A percentile compares a stretch with the other conserved stretches of the same genome.
phyloP scores from a whole-genome alignment of 768 basidiomycete species.

The Panaeolus papilionaceus region DNA sequence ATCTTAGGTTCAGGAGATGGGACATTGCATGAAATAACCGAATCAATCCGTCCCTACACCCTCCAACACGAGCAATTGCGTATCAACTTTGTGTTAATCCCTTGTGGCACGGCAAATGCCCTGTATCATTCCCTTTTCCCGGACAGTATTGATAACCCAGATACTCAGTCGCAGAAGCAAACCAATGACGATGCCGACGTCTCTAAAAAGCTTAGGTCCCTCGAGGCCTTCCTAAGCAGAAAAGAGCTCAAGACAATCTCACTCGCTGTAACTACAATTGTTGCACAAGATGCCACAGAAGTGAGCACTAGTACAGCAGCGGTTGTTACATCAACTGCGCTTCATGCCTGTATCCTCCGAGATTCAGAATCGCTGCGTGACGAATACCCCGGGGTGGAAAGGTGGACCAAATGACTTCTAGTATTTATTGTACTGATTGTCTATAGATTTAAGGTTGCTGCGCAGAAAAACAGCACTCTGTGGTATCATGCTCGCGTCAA shows the following conservation, averaged over 20 bases:
- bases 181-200: slow-evolving; percentile 18
- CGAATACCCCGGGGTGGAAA: slow-evolving; percentile 74
- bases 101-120: slow-evolving; percentile 94
- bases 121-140: slow-evolving; percentile 82
- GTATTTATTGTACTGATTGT: slow-evolving; percentile 15
- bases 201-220: slow-evolving; percentile 58
- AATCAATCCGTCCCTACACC: slow-evolving; percentile 53
- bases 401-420: slow-evolving; percentile 29
- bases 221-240: slow-evolving; percentile 55
- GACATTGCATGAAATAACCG: slow-evolving; percentile 86
- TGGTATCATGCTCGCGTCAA: slow-evolving; percentile 72
- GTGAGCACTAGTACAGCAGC: slow-evolving; percentile 51
- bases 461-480: slow-evolving; percentile 69
- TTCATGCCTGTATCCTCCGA: slow-evolving; percentile 86
- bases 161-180: not conserved
- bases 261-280: slow-evolving; percentile 58
- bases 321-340: slow-evolving; percentile 85
- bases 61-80: slow-evolving; percentile 19
- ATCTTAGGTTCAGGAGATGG: slow-evolving; percentile 89
- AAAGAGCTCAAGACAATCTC: slow-evolving; percentile 49
- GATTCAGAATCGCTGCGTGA: slow-evolving; percentile 80
- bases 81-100: slow-evolving; percentile 60
- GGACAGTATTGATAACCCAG: slow-evolving; percentile 31
- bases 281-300: slow-evolving; percentile 30
- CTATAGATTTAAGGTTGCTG: slow-evolving; percentile 83